phyloP scores from a whole-genome alignment of 108 stramenopile genomes.

The Skeletonema marinoi region DNA sequence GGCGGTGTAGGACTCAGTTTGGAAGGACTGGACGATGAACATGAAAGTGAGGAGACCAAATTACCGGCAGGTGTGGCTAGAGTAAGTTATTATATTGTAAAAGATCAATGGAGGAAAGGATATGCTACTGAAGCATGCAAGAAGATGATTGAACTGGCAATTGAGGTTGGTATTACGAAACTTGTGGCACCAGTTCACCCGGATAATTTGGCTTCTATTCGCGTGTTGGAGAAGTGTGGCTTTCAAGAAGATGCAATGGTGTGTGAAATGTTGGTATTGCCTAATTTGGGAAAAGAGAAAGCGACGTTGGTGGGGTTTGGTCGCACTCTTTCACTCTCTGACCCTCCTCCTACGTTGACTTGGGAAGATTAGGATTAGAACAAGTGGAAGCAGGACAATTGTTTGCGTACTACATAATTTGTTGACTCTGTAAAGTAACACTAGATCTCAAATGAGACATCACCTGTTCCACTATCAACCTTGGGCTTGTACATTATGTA shows the following conservation, averaged over 20 bases:
- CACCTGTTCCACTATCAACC: too few relatives aligned
- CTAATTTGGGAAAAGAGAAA: not conserved
- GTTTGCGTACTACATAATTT: too few relatives aligned
- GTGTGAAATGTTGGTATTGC: not conserved
- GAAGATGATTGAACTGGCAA: slow-evolving; percentile 11
- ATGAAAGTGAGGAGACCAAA: not conserved
- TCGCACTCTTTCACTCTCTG: slow-evolving; percentile 6
- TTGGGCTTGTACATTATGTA: too few relatives aligned
- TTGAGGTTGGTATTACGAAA: slow-evolving; percentile 8
- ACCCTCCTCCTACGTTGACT: slow-evolving; percentile 6
- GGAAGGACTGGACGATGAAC: not conserved
- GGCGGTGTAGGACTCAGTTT: slow-evolving; percentile 9
- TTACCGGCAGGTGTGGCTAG: slow-evolving; percentile 1
- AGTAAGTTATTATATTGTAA: slow-evolving; percentile 1
- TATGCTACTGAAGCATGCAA: slow-evolving; percentile 12
- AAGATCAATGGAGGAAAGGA: not conserved
- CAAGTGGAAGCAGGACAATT: too few relatives aligned
- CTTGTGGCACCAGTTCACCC: slow-evolving; percentile 10
- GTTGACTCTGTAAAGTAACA: too few relatives aligned
- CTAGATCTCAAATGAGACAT: too few relatives aligned
- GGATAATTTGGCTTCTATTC: slow-evolving; percentile 1
- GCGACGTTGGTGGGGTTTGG: slow-evolving; percentile 1
- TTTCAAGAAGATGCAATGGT: slow-evolving; percentile 8
- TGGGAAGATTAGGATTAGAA: slow-evolving; percentile 6
- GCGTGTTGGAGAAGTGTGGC: slow-evolving; percentile 22